Percentiles rank a stretch among this genome's conserved stretches.
Conservation (phyloP, 2,329 filamentous ascomycete genomes). For the Fusarium incarnatum region DNA sequence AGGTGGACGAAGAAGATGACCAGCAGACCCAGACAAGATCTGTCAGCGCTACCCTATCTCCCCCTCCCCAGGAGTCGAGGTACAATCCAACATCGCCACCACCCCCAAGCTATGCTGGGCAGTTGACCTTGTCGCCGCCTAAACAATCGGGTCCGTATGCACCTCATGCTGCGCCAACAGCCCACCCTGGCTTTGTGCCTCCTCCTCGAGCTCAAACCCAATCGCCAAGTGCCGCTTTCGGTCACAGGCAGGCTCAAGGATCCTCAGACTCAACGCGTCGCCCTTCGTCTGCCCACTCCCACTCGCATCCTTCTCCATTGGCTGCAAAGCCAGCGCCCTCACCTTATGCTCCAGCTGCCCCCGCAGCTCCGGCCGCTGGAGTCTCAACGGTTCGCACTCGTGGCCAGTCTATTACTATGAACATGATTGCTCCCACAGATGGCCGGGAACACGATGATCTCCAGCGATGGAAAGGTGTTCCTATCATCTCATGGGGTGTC, state of each 20-base stretch:
- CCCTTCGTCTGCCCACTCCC: constrained; percentile 65
- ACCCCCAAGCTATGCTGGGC: constrained; percentile 55
- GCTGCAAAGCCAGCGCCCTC: constrained; percentile 43
- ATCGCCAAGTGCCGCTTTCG: constrained; percentile 65
- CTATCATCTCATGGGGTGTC: constrained; percentile 88
- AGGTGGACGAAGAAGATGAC: constrained; percentile 70
- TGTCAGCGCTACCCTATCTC: constrained; percentile 44
- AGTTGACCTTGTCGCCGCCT: constrained; percentile 64
- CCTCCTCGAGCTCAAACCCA: constrained; percentile 72
- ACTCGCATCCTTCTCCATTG: constrained; percentile 55
- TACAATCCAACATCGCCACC: constrained; percentile 61
- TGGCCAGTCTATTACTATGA: constrained; percentile 66
- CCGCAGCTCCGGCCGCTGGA: constrained; percentile 9
- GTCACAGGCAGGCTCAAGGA: constrained; percentile 50
- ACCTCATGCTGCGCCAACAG: constrained; percentile 53
- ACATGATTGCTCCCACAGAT: constrained; percentile 72
- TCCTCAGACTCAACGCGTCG: constrained; percentile 61
- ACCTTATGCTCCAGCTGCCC: constrained; percentile 45
- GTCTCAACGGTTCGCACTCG: constrained; percentile 55
- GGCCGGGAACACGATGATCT: constrained; percentile 79
- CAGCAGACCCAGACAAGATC: constrained; percentile 44
- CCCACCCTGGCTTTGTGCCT: constrained; percentile 60
- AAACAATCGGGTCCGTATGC: constrained; percentile 66
- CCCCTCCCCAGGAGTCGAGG: constrained; percentile 49
- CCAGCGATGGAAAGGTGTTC: constrained; percentile 89